Evolutionary conservation across 306 rosid genomes (phyloP), one percentile per base, ranked within the genome.

Genomic region (Begonia fuchsioides): DNA sequence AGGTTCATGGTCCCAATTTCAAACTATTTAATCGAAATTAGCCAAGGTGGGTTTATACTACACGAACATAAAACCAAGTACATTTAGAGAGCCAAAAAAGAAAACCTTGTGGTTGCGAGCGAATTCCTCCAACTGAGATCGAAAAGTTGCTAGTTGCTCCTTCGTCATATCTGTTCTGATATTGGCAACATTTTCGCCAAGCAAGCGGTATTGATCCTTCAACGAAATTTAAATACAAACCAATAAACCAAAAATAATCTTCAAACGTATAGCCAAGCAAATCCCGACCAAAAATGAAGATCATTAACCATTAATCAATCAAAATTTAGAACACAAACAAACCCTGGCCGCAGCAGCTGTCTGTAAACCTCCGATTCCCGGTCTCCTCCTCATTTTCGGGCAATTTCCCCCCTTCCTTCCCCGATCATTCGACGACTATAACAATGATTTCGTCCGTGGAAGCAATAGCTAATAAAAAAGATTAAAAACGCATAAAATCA

Each of bases 161-260:
- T 79, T 85, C 95, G 85, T 68, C 65, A 84, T 62, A 73, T 90
- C 94, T 32, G 95, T 79, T 73, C 95, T 72, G 49, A 90, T 72
- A 76, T 81, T 85, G n/a, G 97, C 97, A 0, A 90, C 97, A 81
- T 90, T 90, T 62, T 84, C 95, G 35, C 97, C 97, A 49, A 84
- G 57, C 70, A 67, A 46, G 9, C 86, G 86, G 65, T 79, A 90
- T 55, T 90, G 95, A 56, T 81, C 93, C 81, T 75, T 16, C 53
- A 54, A 6, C 52, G 6, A 48, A 5, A 15, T 6, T 10, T 3
- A 54, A 41, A 41, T 1, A 41, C 12, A 41, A 41, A 53, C 2
- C 15, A 53, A 9, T 3, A 8, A 39, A 52, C 20, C 12, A 38
- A 13, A 19, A 2, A 19, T 19, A 19, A 19, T 4, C 26, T 19